phyloP scores from a whole-genome alignment of 1,284 basidiomycete genomes.

The Marasmius oreades region DNA sequence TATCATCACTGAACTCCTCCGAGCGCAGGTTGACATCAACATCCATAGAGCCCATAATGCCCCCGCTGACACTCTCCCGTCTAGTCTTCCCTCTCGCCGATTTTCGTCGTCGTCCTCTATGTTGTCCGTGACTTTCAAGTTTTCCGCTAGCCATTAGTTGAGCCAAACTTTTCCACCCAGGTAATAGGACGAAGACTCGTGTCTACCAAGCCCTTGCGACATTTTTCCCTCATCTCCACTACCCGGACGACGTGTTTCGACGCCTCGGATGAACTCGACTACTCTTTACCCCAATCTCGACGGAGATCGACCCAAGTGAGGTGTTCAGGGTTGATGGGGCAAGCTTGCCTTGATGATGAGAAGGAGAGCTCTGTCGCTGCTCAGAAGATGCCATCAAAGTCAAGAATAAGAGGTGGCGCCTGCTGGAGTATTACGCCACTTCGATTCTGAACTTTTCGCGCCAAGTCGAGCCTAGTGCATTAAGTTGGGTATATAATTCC shows the following conservation, averaged over 20 bases:
- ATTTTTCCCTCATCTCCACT: neutral
- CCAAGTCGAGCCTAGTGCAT: too few relatives aligned
- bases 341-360: too few relatives aligned
- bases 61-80: neutral
- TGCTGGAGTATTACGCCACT: too few relatives aligned
- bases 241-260: neutral
- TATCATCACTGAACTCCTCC: neutral
- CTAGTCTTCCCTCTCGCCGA: neutral
- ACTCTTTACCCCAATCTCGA: too few relatives aligned
- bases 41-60: neutral
- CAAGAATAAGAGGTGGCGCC: too few relatives aligned
- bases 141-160: constrained; percentile 22
- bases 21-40: neutral
- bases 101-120: neutral
- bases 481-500: too few relatives aligned
- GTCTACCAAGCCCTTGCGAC: constrained; percentile 30
- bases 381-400: too few relatives aligned
- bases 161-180: constrained; percentile 54
- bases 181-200: constrained; percentile 64
- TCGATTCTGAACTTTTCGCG: too few relatives aligned
- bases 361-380: too few relatives aligned
- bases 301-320: too few relatives aligned
- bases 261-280: constrained; percentile 43
- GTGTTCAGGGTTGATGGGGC: too few relatives aligned
- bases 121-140: neutral